Evolutionary conservation across 2,329 filamentous ascomycete genomes (phyloP), one percentile per base, ranked within the genome.

Genomic region (Fusarium illudens): DNA sequence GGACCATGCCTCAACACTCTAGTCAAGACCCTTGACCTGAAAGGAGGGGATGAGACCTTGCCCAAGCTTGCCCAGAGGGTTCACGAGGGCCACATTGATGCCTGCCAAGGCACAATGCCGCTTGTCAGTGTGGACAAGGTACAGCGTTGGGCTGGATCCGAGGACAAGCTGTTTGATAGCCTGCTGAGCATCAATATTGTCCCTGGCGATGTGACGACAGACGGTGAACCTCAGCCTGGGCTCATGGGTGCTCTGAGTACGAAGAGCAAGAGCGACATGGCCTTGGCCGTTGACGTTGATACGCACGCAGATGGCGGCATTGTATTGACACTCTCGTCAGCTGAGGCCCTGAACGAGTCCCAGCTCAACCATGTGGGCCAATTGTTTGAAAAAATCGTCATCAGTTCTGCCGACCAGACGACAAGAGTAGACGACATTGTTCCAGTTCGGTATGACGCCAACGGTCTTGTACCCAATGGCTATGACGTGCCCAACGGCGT

Each of bases 1-100:
- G 64, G 64, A 0, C 64, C 59, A 10, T 67, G 64, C 0, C 64
- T 67, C 12, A 67, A 67, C 4, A 67, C 64, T 1, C 6, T 67
- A 0, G 37, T 67, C n/a, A 17, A 51, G 3, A 30, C 13, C 2
- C 3, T 44, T 0, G 13, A 9, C 0, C 49, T 66, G 2, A 4
- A 52, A 5, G 3, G 8, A 3, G 13, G 7, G 2, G 27, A 17
- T 2, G 64, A 67, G 25, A 49, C 36, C 10, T 13, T 67, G 2
- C 36, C 49, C 1, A n/a, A 51, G 0, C 13, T 67, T 5, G 59
- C 32, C 2, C 19, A 51, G n/a, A 42, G 64, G 6, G 53, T 64
- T 2, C 59, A 64, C 8, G 11, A 49, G 1, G 25, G 49, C 4
- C 64, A 67, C 13, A 6, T 52, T 4, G 29, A 51, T 2, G 39